Conservation (phyloP, 1,284 basidiomycete genomes). For the Marasmius oreades region DNA sequence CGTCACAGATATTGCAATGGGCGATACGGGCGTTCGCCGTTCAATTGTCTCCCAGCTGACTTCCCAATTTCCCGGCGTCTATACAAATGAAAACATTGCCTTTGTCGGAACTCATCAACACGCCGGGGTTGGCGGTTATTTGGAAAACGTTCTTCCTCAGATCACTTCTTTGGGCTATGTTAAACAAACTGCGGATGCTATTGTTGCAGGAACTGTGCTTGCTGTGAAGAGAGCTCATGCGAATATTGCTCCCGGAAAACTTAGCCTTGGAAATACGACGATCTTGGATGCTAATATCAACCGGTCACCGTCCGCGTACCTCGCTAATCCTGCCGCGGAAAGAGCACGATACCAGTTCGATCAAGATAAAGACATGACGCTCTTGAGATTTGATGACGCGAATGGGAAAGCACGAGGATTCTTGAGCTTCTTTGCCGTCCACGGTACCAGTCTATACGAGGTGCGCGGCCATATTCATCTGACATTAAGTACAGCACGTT, state of each 20-base stretch:
- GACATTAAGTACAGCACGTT: neutral
- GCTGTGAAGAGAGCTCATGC: constrained; percentile 69
- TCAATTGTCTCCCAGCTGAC: constrained; percentile 61
- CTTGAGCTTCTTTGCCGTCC: constrained; percentile 76
- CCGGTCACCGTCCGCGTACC: constrained; percentile 69
- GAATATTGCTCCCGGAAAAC: constrained; percentile 53
- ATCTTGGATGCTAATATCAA: constrained; percentile 71
- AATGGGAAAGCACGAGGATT: constrained; percentile 60
- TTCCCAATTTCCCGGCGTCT: constrained; percentile 56
- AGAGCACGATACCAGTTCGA: constrained; percentile 62
- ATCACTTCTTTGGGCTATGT: constrained; percentile 75
- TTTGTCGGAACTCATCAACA: constrained; percentile 78
- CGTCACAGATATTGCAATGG: constrained; percentile 68
- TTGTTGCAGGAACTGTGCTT: constrained; percentile 64
- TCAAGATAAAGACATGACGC: constrained; percentile 68
- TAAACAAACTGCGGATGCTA: constrained; percentile 63
- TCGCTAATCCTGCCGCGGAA: constrained; percentile 68
- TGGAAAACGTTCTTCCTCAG: constrained; percentile 75
- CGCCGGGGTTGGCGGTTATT: constrained; percentile 77
- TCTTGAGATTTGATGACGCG: constrained; percentile 60
- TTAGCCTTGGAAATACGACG: constrained; percentile 67
- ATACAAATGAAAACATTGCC: constrained; percentile 70
- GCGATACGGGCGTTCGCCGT: constrained; percentile 74
- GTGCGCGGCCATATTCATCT: constrained; percentile 30
- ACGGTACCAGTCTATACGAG: constrained; percentile 76